Evolutionary conservation across 1,139 yeast species (phyloP).

Genomic region (Yamadazyma epiphylla): DNA sequence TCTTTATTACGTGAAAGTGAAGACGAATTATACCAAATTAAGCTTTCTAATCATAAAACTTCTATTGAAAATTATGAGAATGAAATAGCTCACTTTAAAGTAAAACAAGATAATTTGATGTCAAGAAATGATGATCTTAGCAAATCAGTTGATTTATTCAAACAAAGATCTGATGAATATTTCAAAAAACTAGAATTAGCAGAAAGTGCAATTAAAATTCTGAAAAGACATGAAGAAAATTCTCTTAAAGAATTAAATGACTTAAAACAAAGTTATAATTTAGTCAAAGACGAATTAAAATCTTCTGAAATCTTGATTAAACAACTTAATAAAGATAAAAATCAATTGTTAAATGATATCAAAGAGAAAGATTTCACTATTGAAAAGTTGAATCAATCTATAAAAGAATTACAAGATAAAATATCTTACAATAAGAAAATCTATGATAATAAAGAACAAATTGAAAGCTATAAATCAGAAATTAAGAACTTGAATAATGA

Average conservation of each 20-base stretch:
- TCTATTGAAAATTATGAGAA: constrained; percentile 40
- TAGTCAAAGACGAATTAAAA: constrained; percentile 57
- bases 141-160: constrained; percentile 58
- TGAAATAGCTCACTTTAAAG: constrained; percentile 39
- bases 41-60: constrained; percentile 29
- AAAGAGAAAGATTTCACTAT: constrained; percentile 59
- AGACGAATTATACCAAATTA: constrained; percentile 42
- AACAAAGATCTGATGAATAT: constrained; percentile 72
- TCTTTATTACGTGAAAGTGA: constrained; percentile 45
- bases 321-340: constrained; percentile 51
- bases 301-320: constrained; percentile 56
- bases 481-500: constrained; percentile 57
- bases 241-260: constrained; percentile 57
- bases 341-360: constrained; percentile 53
- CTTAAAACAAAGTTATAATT: constrained; percentile 46
- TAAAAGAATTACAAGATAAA: constrained; percentile 45
- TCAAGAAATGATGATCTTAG: constrained; percentile 51
- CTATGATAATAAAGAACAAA: constrained; percentile 38
- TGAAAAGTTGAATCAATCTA: constrained; percentile 45
- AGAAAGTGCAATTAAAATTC: constrained; percentile 65
- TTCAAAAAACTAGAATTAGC: constrained; percentile 72
- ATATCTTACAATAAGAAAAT: constrained; percentile 50
- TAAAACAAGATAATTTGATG: constrained; percentile 51
- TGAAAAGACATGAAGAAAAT: constrained; percentile 58
- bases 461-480: constrained; percentile 52